These are phyloP conservation scores for Ettlia oleoabundans DNA, from an alignment of 139 green algal genomes.

Conservation along the genomic window DNA sequence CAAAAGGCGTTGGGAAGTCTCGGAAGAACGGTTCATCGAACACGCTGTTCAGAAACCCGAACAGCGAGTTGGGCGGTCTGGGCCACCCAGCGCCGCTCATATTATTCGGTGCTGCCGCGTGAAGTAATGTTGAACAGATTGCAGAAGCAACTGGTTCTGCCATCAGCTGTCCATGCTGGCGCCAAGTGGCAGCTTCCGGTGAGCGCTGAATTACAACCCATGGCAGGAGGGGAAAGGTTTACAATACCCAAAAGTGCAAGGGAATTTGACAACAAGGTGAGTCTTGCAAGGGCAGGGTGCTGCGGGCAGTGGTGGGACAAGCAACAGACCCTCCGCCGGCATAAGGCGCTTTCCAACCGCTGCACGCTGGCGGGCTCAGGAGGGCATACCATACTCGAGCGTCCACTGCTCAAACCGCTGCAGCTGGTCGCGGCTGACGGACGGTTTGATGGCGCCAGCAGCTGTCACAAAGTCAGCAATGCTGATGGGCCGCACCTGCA, in stretches of 20 bases:
- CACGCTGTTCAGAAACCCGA: neutral
- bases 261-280: no score
- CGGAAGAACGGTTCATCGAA: neutral
- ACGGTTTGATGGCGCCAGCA: constrained; percentile 64
- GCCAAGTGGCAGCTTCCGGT: neutral
- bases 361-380: neutral
- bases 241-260: no score
- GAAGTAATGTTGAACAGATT: no score
- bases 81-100: neutral
- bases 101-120: neutral
- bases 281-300: no score
- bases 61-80: neutral
- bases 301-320: no score
- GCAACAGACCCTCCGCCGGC: no score
- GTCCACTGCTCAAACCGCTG: constrained; percentile 71
- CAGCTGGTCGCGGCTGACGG: constrained; percentile 58
- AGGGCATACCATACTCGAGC: constrained; percentile 64
- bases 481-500: constrained; percentile 49
- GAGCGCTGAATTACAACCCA: neutral
- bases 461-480: constrained; percentile 66
- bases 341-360: no score
- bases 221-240: no score
- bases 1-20: neutral
- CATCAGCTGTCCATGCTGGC: no score
- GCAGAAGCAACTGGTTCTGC: no score